Percentiles rank a stretch among this genome's conserved stretches.
Evolutionary conservation across 1,284 basidiomycete species (phyloP).

Genomic region (Meripilus lineatus): DNA sequence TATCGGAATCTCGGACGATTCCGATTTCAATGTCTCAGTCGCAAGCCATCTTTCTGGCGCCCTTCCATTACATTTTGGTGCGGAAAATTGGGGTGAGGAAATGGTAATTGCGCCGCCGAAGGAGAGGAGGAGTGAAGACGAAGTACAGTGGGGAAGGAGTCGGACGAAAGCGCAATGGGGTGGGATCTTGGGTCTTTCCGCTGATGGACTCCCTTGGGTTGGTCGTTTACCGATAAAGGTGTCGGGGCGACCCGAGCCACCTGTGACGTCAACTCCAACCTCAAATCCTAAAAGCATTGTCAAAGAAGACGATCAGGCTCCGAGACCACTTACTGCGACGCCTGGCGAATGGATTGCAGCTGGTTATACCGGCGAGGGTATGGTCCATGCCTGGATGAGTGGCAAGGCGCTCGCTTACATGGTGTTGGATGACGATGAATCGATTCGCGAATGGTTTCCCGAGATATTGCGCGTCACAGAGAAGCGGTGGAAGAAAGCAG

Average conservation of each 20-base stretch:
- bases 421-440: constrained; percentile 37
- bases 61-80: constrained; percentile 40
- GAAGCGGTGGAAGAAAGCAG: constrained; percentile 42
- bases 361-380: constrained; percentile 62
- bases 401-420: constrained; percentile 53
- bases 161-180: constrained; percentile 45
- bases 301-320: too few relatives aligned
- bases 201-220: constrained; percentile 41
- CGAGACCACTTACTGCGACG: constrained; percentile 15
- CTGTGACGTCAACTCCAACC: neutral
- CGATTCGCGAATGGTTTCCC: constrained; percentile 42
- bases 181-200: constrained; percentile 45
- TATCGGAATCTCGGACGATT: constrained; percentile 40
- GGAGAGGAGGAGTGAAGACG: constrained; percentile 1
- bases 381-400: constrained; percentile 63
- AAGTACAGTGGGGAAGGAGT: constrained; percentile 29
- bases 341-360: constrained; percentile 49
- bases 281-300: neutral
- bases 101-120: constrained; percentile 7
- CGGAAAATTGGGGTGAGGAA: constrained; percentile 35
- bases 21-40: constrained; percentile 27
- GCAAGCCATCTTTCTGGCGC: constrained; percentile 35
- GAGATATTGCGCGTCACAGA: constrained; percentile 45
- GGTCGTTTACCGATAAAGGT: constrained; percentile 34
- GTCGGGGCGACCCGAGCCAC: constrained; percentile 29